phyloP scores from a whole-genome alignment of 805 yeast genomes.

The Ogataea salicorniae region DNA sequence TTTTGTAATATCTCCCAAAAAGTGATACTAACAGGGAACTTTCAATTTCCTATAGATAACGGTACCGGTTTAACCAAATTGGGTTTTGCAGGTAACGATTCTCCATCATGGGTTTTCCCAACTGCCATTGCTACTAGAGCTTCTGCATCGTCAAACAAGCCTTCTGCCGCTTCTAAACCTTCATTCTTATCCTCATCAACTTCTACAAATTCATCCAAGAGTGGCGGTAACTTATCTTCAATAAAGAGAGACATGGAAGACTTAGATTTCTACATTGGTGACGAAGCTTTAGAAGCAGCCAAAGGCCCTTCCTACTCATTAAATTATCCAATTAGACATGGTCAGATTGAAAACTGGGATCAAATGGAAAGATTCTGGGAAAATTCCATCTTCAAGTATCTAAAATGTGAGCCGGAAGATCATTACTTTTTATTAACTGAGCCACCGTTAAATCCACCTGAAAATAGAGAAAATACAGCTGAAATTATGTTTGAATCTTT shows the following conservation, averaged over 20 bases:
- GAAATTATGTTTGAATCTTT: conserved; percentile 98
- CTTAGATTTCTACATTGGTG: conserved; percentile 90
- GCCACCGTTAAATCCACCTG: conserved; percentile 99
- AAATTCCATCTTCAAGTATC: conserved; percentile 89
- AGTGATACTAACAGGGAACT: conserved; percentile 7
- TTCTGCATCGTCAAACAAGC: conserved; percentile 34
- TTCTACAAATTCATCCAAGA: conserved; percentile 20
- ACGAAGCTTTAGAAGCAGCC: conserved; percentile 90
- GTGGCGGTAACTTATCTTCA: conserved; percentile 40
- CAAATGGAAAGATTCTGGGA: conserved; percentile 99
- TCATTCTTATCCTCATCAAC: conserved; percentile 34
- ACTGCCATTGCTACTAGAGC: conserved; percentile 88
- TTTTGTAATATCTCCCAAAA: neutral
- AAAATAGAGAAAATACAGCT: conserved; percentile 96
- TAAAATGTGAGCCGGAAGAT: conserved; percentile 98
- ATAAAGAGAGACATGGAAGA: conserved; percentile 89
- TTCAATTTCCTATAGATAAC: conserved; percentile 37
- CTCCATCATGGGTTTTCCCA: conserved; percentile 96
- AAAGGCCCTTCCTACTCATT: conserved; percentile 84
- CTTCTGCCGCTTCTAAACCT: conserved; percentile 42
- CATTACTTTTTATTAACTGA: conserved; percentile 93
- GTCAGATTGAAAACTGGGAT: conserved; percentile 99
- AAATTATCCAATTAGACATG: conserved; percentile 92
- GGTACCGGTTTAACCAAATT: conserved; percentile 98
- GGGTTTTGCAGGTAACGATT: conserved; percentile 97